These are phyloP conservation scores for Smittium mucronatum DNA, from an alignment of 371 early-diverging fungal species.

Conservation along the genomic window DNA sequence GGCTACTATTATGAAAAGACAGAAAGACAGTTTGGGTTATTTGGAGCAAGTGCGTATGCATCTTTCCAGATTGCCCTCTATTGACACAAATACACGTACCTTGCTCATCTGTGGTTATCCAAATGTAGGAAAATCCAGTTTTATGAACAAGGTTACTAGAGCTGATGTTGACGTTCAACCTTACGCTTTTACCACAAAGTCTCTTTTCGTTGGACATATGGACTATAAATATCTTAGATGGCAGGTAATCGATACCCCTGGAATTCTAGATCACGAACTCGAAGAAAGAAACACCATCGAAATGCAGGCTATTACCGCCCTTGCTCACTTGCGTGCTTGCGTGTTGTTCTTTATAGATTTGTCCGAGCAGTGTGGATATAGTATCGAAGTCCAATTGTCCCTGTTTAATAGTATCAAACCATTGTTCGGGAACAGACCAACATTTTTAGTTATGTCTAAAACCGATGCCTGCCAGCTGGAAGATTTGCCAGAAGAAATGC, in stretches of 20 bases:
- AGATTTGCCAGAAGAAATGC: slow-evolving; percentile 62
- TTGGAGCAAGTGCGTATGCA: slow-evolving; percentile 99
- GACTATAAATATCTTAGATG: slow-evolving; percentile 99
- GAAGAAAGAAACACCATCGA: slow-evolving; percentile 99
- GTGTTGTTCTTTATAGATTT: slow-evolving; percentile 99
- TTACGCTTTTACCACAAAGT: slow-evolving; percentile 99
- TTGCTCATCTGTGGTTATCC: slow-evolving; percentile 99
- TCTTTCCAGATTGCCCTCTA: slow-evolving; percentile 91
- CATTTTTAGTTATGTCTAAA: slow-evolving; percentile 94
- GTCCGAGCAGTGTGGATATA: slow-evolving; percentile 98
- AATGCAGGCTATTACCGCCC: slow-evolving; percentile 99
- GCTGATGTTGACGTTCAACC: slow-evolving; percentile 99
- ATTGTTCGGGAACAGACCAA: slow-evolving; percentile 97
- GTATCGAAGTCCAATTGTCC: slow-evolving; percentile 82
- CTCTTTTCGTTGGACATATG: slow-evolving; percentile 99
- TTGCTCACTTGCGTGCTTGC: slow-evolving; percentile 97
- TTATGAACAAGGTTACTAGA: slow-evolving; percentile 99
- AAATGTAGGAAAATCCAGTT: slow-evolving; percentile 99
- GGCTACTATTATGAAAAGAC: slow-evolving; percentile 99
- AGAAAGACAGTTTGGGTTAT: slow-evolving; percentile 95
- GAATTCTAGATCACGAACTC: slow-evolving; percentile 98
- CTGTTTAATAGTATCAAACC: slow-evolving; percentile 96
- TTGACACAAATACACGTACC: slow-evolving; percentile 98
- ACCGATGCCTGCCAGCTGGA: slow-evolving; percentile 83
- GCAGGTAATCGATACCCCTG: slow-evolving; percentile 99